Conservation (phyloP, 495 filamentous ascomycete genomes). For the Venustampulla echinocandica region DNA sequence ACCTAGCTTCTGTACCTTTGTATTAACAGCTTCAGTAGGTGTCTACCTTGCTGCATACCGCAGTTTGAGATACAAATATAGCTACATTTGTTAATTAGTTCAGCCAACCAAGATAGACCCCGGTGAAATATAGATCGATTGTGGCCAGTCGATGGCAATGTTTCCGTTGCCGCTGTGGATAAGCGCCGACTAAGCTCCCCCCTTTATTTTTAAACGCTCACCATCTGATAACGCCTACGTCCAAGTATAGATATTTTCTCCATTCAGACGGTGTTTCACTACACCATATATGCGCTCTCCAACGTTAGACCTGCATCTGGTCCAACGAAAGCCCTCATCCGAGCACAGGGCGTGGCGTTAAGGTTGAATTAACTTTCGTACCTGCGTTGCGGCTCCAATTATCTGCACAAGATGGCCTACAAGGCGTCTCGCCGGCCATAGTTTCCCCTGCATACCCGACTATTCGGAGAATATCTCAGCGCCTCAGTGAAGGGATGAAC, state of each 20-base stretch:
- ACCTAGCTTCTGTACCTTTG: no score
- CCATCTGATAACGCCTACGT: neutral
- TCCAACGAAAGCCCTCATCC: neutral
- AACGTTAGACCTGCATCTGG: slow-evolving; percentile 11
- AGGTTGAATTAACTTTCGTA: slow-evolving; percentile 11
- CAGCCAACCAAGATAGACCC: no score
- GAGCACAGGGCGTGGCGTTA: neutral
- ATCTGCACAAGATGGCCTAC: slow-evolving; percentile 3
- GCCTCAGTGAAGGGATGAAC: no score
- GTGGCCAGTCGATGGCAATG: no score
- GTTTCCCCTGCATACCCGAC: neutral
- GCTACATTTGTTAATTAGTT: no score
- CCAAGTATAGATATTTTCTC: slow-evolving; percentile 4
- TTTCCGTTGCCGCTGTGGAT: slow-evolving; percentile 9
- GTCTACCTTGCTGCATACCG: no score
- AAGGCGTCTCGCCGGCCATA: slow-evolving; percentile 13
- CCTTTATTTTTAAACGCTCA: slow-evolving; percentile 12
- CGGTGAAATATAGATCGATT: no score
- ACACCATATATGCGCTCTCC: slow-evolving; percentile 7
- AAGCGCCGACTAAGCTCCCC: slow-evolving; percentile 6
- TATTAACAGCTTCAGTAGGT: no score
- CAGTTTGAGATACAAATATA: no score
- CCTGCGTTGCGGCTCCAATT: slow-evolving; percentile 12
- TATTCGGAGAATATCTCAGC: neutral
- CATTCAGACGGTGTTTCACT: slow-evolving; percentile 12